Conservation (phyloP, 257 asterid genomes). For the Hygrophila difformis region DNA sequence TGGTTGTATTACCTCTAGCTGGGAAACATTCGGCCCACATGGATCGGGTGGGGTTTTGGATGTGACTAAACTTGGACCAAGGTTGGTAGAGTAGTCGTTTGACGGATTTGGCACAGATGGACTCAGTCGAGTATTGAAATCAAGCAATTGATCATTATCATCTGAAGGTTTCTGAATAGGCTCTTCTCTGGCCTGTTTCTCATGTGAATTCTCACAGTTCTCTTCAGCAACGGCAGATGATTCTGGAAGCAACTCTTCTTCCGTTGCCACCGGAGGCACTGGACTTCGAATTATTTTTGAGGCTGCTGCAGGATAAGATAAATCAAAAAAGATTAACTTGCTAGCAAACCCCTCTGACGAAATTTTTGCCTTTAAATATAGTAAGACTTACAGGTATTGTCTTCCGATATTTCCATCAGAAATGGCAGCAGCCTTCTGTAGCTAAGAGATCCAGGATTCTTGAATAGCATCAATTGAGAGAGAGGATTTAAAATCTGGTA, state of each 20-base stretch:
- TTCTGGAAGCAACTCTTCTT: conserved; percentile 17
- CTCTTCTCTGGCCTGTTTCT: conserved; percentile 15
- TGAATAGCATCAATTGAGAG: conserved; percentile 48
- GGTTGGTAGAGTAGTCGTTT: conserved; percentile 13
- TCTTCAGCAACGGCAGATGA: conserved; percentile 9
- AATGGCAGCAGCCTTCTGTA: conserved; percentile 72
- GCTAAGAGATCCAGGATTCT: conserved; percentile 50
- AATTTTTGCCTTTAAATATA: not conserved
- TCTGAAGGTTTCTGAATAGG: conserved; percentile 14
- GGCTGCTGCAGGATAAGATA: conserved; percentile 23
- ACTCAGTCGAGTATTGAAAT: conserved; percentile 11
- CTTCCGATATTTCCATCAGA: conserved; percentile 53
- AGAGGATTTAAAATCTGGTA: conserved; percentile 59
- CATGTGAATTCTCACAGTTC: conserved; percentile 10
- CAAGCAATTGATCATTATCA: conserved; percentile 25
- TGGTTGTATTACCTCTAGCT: conserved; percentile 11
- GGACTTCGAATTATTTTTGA: no score
- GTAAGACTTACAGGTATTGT: conserved; percentile 23
- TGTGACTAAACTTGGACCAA: conserved; percentile 10
- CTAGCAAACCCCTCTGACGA: not conserved
- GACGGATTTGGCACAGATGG: conserved; percentile 17
- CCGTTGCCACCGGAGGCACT: conserved; percentile 16
- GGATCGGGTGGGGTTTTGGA: conserved; percentile 16
- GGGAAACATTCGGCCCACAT: conserved; percentile 7
- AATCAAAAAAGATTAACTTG: not conserved